These are phyloP conservation scores for Xylariaceae sp. DNA, from an alignment of 2,329 filamentous ascomycete species.

Conservation along the genomic window DNA sequence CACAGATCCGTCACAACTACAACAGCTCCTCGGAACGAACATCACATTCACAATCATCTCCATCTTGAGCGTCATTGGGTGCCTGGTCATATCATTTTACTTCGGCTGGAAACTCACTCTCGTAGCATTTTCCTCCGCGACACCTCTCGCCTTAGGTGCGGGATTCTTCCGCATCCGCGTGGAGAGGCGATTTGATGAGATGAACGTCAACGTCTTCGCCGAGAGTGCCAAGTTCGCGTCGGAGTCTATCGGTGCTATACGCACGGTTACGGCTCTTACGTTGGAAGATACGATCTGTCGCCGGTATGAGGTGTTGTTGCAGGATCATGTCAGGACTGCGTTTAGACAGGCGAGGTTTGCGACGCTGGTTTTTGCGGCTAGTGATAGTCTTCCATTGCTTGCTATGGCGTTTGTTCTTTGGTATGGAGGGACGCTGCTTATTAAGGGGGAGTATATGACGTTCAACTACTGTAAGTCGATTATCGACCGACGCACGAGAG, in stretches of 20 bases:
- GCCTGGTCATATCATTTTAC: conserved; percentile 59
- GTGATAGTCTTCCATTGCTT: conserved; percentile 47
- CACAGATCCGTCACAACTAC: conserved; percentile 52
- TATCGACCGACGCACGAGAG: too few relatives aligned
- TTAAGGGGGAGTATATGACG: conserved; percentile 43
- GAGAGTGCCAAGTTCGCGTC: conserved; percentile 69
- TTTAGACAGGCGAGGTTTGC: conserved; percentile 57
- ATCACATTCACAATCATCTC: conserved; percentile 59
- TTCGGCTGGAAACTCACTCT: conserved; percentile 74
- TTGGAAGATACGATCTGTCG: conserved; percentile 60
- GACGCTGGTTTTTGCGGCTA: conserved; percentile 65
- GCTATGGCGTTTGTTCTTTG: conserved; percentile 34
- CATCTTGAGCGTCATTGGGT: conserved; percentile 60
- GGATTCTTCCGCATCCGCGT: conserved; percentile 36
- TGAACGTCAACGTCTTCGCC: conserved; percentile 62
- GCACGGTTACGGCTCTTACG: conserved; percentile 65
- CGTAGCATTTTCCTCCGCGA: conserved; percentile 57
- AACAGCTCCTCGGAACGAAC: conserved; percentile 58
- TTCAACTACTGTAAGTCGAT: conserved; percentile 46
- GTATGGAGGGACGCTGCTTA: conserved; percentile 59
- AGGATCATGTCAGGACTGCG: conserved; percentile 53
- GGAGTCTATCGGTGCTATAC: conserved; percentile 67
- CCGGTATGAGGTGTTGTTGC: conserved; percentile 56
- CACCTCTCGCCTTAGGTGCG: conserved; percentile 45
- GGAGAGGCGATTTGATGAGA: conserved; percentile 28